These are phyloP conservation scores for Priceomyces castillae DNA, from an alignment of 805 yeast species.

Conservation along the genomic window DNA sequence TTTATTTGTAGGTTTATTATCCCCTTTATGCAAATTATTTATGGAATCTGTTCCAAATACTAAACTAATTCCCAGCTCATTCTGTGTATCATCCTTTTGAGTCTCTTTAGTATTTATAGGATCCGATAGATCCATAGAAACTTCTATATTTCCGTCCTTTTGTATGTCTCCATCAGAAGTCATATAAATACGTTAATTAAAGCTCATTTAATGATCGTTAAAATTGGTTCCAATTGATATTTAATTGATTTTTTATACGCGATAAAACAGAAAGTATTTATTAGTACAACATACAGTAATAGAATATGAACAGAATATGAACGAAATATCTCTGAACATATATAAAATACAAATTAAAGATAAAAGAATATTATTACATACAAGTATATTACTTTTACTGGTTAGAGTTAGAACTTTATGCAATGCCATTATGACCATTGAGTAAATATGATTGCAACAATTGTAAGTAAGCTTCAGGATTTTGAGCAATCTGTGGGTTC, in stretches of 20 bases:
- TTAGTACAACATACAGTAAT: too few species aligned
- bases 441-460: slow-evolving; percentile 6
- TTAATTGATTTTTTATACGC: background rate
- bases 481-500: slow-evolving; percentile 8
- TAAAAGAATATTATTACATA: background rate
- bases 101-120: background rate
- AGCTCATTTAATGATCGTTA: background rate
- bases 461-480: slow-evolving; percentile 8
- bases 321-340: too few species aligned
- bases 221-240: background rate
- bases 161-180: background rate
- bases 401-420: background rate
- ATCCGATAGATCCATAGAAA: background rate
- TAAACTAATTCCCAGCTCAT: slow-evolving; percentile 25
- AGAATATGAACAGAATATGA: too few species aligned
- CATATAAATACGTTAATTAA: background rate
- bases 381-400: background rate
- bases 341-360: too few species aligned
- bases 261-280: background rate
- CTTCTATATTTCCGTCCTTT: background rate
- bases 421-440: background rate
- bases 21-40: background rate
- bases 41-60: slow-evolving; percentile 27
- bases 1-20: background rate
- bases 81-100: slow-evolving; percentile 1